Base-by-base conservation (phyloP, 352 stramenopile species). In the Phytophthora capsici region DNA sequence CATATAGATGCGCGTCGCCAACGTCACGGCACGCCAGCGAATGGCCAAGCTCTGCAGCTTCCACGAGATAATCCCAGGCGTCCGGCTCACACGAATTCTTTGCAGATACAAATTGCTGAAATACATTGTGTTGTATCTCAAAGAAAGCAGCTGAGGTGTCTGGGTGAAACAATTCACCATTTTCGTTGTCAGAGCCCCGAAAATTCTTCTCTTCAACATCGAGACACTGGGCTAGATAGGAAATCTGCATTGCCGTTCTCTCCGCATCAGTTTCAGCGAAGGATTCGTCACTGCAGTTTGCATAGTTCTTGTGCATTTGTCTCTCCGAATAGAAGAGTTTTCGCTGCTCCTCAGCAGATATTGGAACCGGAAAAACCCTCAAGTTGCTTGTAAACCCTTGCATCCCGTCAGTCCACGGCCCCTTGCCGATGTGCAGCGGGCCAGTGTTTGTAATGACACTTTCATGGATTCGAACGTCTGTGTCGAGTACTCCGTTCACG, bases 331-430 rank as follows among this genome's bases (percentile, higher is more conserved):
- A 53, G 34, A 76, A 89, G 6, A 65, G 10, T 16, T 54, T 37
- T 1, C 45, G 59, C 51, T 87, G 60, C 17, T 84, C 57, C 0
- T 71, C 63, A 7, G 62, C 43, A 8, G 57, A 56, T 26, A 93
- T 47, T 20, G 65, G 26, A 9, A 30, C 45, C 3, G 59, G 19
- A 51, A 79, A 94, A 1, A 91, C 58, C 2, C 64, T 74, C 22
- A 95, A 38, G 25, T 88, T 67, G 45, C 76, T 84, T 4, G 86
- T 77, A 46, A 94, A 91, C 2, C 86, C 87, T 8, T 61, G 46
- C 54, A 93, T 76, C 1, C 84, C 84, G 12, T 87, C 66, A 0
- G 81, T 87, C 80, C 87, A 93, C 0, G 87, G 84, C 0, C 84
- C 84, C 25, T 89, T 83, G 0, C 71, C 82, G 37, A 96, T 63